Evolutionary conservation across 768 basidiomycete genomes (phyloP), one percentile per base, ranked within the genome.

Genomic region (Tremella mesenterica): DNA sequence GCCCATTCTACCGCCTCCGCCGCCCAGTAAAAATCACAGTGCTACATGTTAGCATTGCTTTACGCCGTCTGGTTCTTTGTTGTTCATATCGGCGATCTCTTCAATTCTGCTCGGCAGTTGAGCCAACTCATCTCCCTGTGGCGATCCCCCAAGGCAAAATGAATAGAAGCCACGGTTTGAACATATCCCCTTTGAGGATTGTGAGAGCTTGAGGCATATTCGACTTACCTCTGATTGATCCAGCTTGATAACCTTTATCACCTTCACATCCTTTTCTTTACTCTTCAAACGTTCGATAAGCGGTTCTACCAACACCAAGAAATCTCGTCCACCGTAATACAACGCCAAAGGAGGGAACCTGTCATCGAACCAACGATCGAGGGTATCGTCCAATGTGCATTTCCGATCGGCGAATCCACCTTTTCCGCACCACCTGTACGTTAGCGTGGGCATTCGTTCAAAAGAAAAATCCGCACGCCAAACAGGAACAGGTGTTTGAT

Each of bases 1-100:
- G 74, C 76, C 65, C 76, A 75, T 59, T 78, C 77, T 20, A 78
- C 76, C 18, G 77, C 77, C 56, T 78, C 77, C 4, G 76, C 76
- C 9, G 77, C 75, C 75, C 75, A 74, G 44, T 71, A 71, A 29
- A 69, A 66, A 48, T 73, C 73, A 44, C 72, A 74, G 44, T 73
- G 72, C 71, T 70, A 27, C 1, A 14, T 28, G 49, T 27, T n/a
- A n/a, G n/a, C n/a, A n/a, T n/a, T n/a, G n/a, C n/a, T n/a, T n/a
- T n/a, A n/a, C n/a, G 2, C 52, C n/a, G 10, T 44, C 38, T 16
- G 28, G 30, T 48, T 14, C 53, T 20, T 28, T 18, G 20, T 7
- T n/a, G n/a, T n/a, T n/a, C n/a, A n/a, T n/a, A n/a, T n/a, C n/a
- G n/a, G n/a, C n/a, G n/a, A n/a, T n/a, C n/a, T n/a, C n/a, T n/a